Conservation (phyloP, 225 moss, liverwort and hornwort genomes). For the Rhytidiadelphus loreus region DNA sequence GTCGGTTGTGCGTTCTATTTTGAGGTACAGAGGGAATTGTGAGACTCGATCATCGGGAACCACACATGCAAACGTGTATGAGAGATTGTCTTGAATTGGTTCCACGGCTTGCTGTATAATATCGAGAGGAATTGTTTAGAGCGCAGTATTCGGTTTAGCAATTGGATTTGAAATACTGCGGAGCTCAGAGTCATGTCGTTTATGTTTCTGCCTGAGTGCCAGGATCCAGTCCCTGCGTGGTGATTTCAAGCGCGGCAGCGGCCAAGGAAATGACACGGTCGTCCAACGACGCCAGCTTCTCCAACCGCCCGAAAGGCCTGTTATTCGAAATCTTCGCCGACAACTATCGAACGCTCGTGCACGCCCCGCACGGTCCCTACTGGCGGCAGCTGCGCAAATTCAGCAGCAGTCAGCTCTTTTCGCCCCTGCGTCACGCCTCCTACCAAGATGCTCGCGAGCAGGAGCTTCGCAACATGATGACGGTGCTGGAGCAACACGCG, state of each 20-base stretch:
- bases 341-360: not conserved
- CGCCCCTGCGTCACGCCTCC: not conserved
- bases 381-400: not conserved
- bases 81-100: not conserved
- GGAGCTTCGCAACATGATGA: not conserved
- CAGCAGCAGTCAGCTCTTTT: not conserved
- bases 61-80: not conserved
- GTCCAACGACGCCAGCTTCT: not conserved
- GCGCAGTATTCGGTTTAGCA: not conserved
- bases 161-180: not conserved
- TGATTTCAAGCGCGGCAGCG: not conserved
- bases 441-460: not conserved
- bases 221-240: not conserved
- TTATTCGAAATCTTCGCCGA: not conserved
- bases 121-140: not conserved
- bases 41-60: not conserved
- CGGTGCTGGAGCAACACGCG: not conserved
- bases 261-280: not conserved
- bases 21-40: not conserved
- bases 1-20: not conserved
- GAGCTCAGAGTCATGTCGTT: not conserved
- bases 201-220: not conserved
- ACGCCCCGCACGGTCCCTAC: not conserved
- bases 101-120: not conserved
- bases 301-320: not conserved